These are phyloP conservation scores for Fonsecaea nubica DNA, from an alignment of 2,329 filamentous ascomycete species.

Conservation along the genomic window DNA sequence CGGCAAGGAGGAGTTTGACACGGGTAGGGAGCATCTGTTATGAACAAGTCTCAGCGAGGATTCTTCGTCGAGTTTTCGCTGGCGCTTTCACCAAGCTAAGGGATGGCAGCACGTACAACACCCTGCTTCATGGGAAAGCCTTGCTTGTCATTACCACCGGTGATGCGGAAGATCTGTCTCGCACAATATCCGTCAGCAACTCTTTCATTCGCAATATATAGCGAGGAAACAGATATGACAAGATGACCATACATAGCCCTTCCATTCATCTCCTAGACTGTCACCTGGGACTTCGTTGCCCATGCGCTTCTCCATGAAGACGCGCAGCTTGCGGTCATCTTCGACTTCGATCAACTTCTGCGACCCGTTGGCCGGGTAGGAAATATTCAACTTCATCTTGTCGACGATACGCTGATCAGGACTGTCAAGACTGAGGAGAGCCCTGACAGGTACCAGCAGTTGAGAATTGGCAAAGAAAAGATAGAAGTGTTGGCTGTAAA, in stretches of 20 bases:
- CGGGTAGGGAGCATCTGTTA: conserved; percentile 85
- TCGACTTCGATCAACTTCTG: conserved; percentile 99
- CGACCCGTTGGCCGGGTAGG: conserved; percentile 98
- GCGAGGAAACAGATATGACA: not conserved
- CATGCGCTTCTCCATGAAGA: conserved; percentile 98
- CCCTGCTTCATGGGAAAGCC: conserved; percentile 99
- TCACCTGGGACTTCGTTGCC: conserved; percentile 79
- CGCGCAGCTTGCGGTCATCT: conserved; percentile 98
- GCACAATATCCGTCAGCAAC: conserved; percentile 28
- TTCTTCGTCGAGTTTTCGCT: conserved; percentile 30
- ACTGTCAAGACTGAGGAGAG: conserved; percentile 46
- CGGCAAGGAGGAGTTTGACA: conserved; percentile 94
- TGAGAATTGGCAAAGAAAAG: conserved; percentile 40
- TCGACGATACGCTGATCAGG: conserved; percentile 44
- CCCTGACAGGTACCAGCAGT: conserved; percentile 50
- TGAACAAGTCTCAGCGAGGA: conserved; percentile 41
- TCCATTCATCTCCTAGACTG: conserved; percentile 98
- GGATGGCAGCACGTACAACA: conserved; percentile 62
- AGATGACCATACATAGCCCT: conserved; percentile 89
- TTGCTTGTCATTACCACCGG: conserved; percentile 99
- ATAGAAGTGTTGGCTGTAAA: conserved; percentile 3
- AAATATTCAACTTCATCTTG: conserved; percentile 76
- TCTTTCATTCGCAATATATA: not conserved
- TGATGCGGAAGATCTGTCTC: conserved; percentile 65
- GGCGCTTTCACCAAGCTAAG: conserved; percentile 41